A percentile compares a stretch with the other conserved stretches of the same genome.
These are phyloP conservation scores for Clonostachys sp. DNA, from an alignment of 2,329 filamentous ascomycete genomes.

Conservation along the genomic window DNA sequence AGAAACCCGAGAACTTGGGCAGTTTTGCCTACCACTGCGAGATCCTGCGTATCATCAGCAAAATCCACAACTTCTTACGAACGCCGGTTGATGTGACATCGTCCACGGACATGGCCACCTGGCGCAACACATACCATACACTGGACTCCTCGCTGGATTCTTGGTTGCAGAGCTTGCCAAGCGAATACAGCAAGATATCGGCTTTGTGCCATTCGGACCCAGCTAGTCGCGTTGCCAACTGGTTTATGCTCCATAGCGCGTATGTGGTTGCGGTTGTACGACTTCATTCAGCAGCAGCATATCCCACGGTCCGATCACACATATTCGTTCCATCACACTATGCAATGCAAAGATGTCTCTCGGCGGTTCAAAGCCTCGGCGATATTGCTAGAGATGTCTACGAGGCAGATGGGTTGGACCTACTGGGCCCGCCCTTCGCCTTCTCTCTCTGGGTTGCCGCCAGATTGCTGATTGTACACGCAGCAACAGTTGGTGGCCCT, in stretches of 20 bases:
- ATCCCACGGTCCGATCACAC: conserved; percentile 30
- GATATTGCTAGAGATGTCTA: conserved; percentile 37
- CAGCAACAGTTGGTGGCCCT: conserved; percentile 26
- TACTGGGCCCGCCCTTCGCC: conserved; percentile 35
- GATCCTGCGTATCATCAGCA: conserved; percentile 34
- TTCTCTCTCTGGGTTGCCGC: conserved; percentile 39
- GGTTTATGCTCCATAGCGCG: conserved; percentile 40
- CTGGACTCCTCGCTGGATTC: conserved; percentile 31
- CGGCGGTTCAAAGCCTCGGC: conserved; percentile 34
- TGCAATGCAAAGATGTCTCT: conserved; percentile 37
- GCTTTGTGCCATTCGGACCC: conserved; percentile 38
- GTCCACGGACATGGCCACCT: conserved; percentile 27
- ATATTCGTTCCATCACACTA: conserved; percentile 37
- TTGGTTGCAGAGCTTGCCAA: conserved; percentile 35
- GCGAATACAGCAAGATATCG: conserved; percentile 38
- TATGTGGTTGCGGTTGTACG: conserved; percentile 37
- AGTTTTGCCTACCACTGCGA: conserved; percentile 40
- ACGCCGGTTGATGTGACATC: conserved; percentile 31
- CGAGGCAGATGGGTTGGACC: conserved; percentile 34
- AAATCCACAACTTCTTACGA: conserved; percentile 36
- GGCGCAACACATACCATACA: conserved; percentile 32
- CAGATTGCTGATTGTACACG: conserved; percentile 31
- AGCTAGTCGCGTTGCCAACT: conserved; percentile 37
- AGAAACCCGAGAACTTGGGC: conserved; percentile 34
- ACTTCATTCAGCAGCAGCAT: conserved; percentile 36